Conservation (phyloP, 495 filamentous ascomycete species). For the Beverwykella pulmonaria region DNA sequence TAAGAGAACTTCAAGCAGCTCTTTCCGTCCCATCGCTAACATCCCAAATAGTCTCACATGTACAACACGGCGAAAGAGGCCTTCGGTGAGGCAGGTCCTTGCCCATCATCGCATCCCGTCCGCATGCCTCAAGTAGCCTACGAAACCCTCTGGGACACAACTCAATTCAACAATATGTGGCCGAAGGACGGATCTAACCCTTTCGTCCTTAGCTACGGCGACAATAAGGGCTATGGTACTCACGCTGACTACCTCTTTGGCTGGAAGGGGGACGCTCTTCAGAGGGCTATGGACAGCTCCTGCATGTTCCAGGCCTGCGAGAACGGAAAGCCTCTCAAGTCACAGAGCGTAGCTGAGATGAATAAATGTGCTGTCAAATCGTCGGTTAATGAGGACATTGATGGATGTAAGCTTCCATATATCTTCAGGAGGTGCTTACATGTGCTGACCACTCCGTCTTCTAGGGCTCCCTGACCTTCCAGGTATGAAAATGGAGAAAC, state of each 20-base stretch:
- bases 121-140: constrained; percentile 35
- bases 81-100: constrained; percentile 18
- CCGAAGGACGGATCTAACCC: constrained; percentile 26
- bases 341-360: constrained; percentile 25
- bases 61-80: constrained; percentile 23
- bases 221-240: constrained; percentile 26
- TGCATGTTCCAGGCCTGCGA: constrained; percentile 38
- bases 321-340: constrained; percentile 24
- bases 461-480: constrained; percentile 9
- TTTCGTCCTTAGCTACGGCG: constrained; percentile 19
- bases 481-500: neutral
- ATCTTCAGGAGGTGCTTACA: neutral
- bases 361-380: constrained; percentile 25
- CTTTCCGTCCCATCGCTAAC: constrained; percentile 34
- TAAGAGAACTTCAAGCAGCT: constrained; percentile 14
- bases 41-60: constrained; percentile 23
- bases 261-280: constrained; percentile 32
- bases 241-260: constrained; percentile 36
- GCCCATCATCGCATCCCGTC: constrained; percentile 26
- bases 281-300: constrained; percentile 25
- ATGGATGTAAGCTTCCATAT: constrained; percentile 42
- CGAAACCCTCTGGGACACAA: constrained; percentile 33
- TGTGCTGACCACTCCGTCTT: neutral
- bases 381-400: constrained; percentile 20
- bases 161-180: constrained; percentile 34